Evolutionary conservation across 805 yeast genomes (phyloP).

Genomic region (Phaffomyces thermotolerans): DNA sequence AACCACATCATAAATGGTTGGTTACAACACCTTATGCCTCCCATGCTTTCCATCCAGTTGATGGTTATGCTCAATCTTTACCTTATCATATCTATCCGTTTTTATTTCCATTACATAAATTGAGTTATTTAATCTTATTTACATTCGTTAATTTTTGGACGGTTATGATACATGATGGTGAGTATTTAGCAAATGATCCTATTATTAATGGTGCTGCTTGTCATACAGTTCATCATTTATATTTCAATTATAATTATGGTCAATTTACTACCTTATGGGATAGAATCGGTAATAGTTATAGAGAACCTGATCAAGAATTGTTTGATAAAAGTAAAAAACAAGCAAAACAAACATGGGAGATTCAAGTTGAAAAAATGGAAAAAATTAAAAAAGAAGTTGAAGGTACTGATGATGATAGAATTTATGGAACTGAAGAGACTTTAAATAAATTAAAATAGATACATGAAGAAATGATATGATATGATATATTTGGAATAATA

Average conservation of each 20-base stretch:
- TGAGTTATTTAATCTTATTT: slow-evolving; percentile 73
- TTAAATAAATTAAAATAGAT: not conserved
- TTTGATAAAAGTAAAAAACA: slow-evolving; percentile 58
- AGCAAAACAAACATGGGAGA: slow-evolving; percentile 56
- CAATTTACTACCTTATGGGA: slow-evolving; percentile 99
- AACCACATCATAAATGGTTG: slow-evolving; percentile 99
- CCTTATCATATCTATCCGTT: slow-evolving; percentile 93
- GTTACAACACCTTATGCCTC: slow-evolving; percentile 98
- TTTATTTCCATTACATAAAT: slow-evolving; percentile 85
- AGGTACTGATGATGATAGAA: slow-evolving; percentile 70
- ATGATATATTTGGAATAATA: not conserved
- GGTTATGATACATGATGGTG: slow-evolving; percentile 97
- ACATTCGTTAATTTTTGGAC: slow-evolving; percentile 97
- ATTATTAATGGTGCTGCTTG: slow-evolving; percentile 97
- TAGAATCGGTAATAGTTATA: slow-evolving; percentile 87
- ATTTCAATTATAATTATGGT: slow-evolving; percentile 97
- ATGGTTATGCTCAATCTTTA: slow-evolving; percentile 86
- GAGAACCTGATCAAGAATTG: slow-evolving; percentile 83
- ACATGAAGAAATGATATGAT: not conserved
- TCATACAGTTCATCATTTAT: slow-evolving; percentile 93
- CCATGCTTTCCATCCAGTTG: slow-evolving; percentile 97
- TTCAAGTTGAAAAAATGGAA: slow-evolving; percentile 72
- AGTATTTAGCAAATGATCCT: slow-evolving; percentile 88
- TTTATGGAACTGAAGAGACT: slow-evolving; percentile 48
- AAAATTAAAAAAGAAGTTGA: slow-evolving; percentile 72